phyloP scores from a whole-genome alignment of 371 early-diverging fungal genomes.

The Syncephalis fuscata region DNA sequence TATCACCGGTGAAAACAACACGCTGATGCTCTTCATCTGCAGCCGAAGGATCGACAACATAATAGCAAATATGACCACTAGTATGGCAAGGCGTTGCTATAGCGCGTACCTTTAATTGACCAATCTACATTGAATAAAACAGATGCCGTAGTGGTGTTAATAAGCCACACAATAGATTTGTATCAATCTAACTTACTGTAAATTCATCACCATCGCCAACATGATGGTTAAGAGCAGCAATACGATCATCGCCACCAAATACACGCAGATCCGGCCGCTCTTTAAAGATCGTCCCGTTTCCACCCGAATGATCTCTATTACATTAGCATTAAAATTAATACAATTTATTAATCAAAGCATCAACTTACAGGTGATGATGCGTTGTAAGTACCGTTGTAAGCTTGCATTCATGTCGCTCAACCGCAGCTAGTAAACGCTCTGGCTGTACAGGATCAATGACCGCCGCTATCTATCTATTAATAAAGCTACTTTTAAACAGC shows the following conservation, averaged over 20 bases:
- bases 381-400: conserved; percentile 41
- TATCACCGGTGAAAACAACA: conserved; percentile 11
- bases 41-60: conserved; percentile 31
- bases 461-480: conserved; percentile 18
- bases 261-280: conserved; percentile 51
- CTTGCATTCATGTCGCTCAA: conserved; percentile 7
- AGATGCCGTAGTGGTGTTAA: neutral
- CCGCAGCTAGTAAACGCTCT: conserved; percentile 21
- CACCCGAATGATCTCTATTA: conserved; percentile 58
- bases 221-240: conserved; percentile 62
- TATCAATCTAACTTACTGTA: conserved; percentile 57
- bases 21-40: neutral
- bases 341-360: too few relatives aligned
- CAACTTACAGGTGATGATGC: conserved; percentile 44
- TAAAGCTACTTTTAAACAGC: too few relatives aligned
- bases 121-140: conserved; percentile 3
- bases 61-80: conserved; percentile 72
- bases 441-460: conserved; percentile 43
- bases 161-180: too few relatives aligned
- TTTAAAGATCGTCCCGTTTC: conserved; percentile 43
- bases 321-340: too few relatives aligned
- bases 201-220: conserved; percentile 61
- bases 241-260: conserved; percentile 78
- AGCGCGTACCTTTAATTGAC: conserved; percentile 16
- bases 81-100: conserved; percentile 81